Conservation (phyloP, 179 eudicot genomes). For the Spergularia azorica region DNA sequence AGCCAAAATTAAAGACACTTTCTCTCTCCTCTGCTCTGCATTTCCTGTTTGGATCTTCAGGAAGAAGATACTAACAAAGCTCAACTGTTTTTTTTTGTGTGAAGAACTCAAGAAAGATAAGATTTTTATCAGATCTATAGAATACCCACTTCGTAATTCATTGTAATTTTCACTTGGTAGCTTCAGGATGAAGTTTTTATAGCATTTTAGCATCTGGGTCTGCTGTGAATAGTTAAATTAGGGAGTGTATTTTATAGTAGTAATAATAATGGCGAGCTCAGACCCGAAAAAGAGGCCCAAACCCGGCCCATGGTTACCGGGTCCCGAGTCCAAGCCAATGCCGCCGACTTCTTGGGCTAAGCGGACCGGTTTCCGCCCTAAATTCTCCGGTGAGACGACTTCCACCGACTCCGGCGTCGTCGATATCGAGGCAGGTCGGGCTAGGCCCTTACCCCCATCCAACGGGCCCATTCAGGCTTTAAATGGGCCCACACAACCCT, state of each 20-base stretch:
- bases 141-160: not conserved
- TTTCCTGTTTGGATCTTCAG: not conserved
- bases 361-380: slow-evolving; percentile 80
- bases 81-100: not conserved
- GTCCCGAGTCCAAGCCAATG: slow-evolving; percentile 61
- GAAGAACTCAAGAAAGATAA: not conserved
- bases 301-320: slow-evolving; percentile 80
- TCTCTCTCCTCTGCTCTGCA: not conserved
- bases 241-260: not conserved
- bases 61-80: not conserved
- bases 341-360: slow-evolving; percentile 96
- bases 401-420: slow-evolving; percentile 52
- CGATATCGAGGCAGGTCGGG: slow-evolving; percentile 70
- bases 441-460: slow-evolving; percentile 32
- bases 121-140: slow-evolving; percentile 1
- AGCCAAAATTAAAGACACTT: not conserved
- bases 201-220: slow-evolving; percentile 12
- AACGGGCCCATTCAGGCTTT: slow-evolving; percentile 18
- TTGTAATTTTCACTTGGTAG: not conserved
- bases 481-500: not conserved
- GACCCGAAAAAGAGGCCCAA: slow-evolving; percentile 66
- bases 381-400: slow-evolving; percentile 82
- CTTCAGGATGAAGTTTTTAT: not conserved
- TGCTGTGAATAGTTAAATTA: not conserved
- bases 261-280: slow-evolving; percentile 57